These are phyloP conservation scores for Fistulinella prunicolor DNA, from an alignment of 768 basidiomycete genomes.

Conservation along the genomic window DNA sequence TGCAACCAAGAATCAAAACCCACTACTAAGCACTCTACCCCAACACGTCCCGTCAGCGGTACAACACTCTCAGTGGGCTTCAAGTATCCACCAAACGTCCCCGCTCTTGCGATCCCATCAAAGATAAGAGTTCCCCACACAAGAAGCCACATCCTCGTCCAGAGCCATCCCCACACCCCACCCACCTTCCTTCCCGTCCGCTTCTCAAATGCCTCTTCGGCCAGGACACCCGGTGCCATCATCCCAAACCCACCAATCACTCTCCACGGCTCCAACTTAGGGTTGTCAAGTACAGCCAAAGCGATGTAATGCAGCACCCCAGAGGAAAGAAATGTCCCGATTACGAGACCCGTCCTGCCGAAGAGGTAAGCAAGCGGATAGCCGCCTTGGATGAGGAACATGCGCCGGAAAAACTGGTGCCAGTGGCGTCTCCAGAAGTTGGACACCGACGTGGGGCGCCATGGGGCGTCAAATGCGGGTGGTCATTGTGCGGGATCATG, in stretches of 20 bases:
- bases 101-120: conserved; percentile 18
- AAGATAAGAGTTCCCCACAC: conserved; percentile 22
- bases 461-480: conserved; percentile 30
- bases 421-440: conserved; percentile 38
- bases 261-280: conserved; percentile 41
- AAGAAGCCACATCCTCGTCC: conserved; percentile 30
- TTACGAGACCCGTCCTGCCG: conserved; percentile 45
- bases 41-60: not conserved
- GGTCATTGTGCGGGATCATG: conserved; percentile 32
- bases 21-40: conserved; percentile 6
- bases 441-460: conserved; percentile 31
- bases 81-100: conserved; percentile 6
- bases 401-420: conserved; percentile 36
- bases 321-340: conserved; percentile 57
- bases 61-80: not conserved
- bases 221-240: conserved; percentile 47
- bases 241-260: conserved; percentile 51
- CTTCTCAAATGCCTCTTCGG: conserved; percentile 36
- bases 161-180: conserved; percentile 31
- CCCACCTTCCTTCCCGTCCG: conserved; percentile 26
- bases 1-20: not conserved
- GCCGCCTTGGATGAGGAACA: conserved; percentile 31
- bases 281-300: conserved; percentile 51
- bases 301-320: conserved; percentile 53
- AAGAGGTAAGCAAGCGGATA: conserved; percentile 32